Evolutionary conservation across 1,284 basidiomycete genomes (phyloP), one percentile per base, ranked within the genome.

Genomic region (Pascua guehoae): DNA sequence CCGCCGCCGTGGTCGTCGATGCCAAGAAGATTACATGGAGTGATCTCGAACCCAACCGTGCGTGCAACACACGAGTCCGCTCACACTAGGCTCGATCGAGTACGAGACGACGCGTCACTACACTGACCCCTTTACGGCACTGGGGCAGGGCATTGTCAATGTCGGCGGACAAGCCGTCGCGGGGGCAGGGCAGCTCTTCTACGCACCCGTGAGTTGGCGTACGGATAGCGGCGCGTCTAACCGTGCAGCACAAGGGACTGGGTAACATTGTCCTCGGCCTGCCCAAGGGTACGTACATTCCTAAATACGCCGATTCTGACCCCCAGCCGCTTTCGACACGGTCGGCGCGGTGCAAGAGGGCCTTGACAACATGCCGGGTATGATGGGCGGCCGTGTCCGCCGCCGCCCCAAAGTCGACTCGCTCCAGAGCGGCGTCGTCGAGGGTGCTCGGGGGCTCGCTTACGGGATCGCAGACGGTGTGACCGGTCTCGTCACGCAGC

Each of bases 381-480:
- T 80, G 18, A 79, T 82, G 54, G 81, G 81, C 9, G 80, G 80
- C 0, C 67, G 78, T 16, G 73, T 80, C 7, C 73, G 81, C 8
- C 60, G 73, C 42, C 55, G 67, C 9, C 80, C 77, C 1, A 73
- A 77, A 55, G 78, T 83, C 14, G 75, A 75, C 10, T 77, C 75
- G 56, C 77, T 81, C 47, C 66, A 66, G 8, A 79, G 72, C 61
- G 83, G 83, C 0, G 58, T 83, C 11, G 78, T 70, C 53, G 81
- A 82, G 62, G 83, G 77, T 5, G 81, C 60, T 3, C 72, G 73
- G 64, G 74, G 77, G 5, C 57, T 79, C 9, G 70, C 69, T 41
- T 76, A 68, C 48, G 77, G 82, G 5, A 79, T 80, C 49, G 81
- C 80, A 62, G 83, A 84, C 64, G 83, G 82, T 12, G 81, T 84